These are phyloP conservation scores for Ophiostoma quercus DNA, from an alignment of 2,329 filamentous ascomycete genomes.

Conservation along the genomic window DNA sequence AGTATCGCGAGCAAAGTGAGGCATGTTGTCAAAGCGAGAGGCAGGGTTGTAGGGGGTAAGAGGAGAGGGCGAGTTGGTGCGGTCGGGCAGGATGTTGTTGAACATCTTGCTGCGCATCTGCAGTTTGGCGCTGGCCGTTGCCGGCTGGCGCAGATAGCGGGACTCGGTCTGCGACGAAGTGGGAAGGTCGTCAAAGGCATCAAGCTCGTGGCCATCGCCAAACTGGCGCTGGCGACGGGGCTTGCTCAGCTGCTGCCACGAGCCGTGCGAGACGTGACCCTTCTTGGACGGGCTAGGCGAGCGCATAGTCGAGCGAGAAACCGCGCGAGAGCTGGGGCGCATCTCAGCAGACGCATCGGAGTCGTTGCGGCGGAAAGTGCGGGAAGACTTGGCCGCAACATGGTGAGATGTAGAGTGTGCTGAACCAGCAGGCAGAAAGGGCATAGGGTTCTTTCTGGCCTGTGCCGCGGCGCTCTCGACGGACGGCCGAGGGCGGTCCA, in stretches of 20 bases:
- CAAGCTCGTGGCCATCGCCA: conserved; percentile 87
- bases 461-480: conserved; percentile 50
- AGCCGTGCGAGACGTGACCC: conserved; percentile 37
- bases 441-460: conserved; percentile 56
- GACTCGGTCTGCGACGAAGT: conserved; percentile 79
- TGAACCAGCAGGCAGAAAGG: conserved; percentile 74
- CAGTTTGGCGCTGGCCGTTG: conserved; percentile 62
- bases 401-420: conserved; percentile 68
- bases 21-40: conserved; percentile 49
- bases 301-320: conserved; percentile 54
- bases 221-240: conserved; percentile 68
- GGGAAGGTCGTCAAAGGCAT: conserved; percentile 89
- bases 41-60: conserved; percentile 42
- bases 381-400: conserved; percentile 47
- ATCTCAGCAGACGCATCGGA: conserved; percentile 64
- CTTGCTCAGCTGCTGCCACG: conserved; percentile 65
- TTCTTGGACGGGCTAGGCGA: conserved; percentile 55
- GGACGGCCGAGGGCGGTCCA: conserved; percentile 53
- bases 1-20: conserved; percentile 61
- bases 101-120: conserved; percentile 52
- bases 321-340: conserved; percentile 51
- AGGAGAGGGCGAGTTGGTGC: conserved; percentile 50
- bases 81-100: conserved; percentile 51
- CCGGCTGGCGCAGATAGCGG: conserved; percentile 74
- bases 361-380: conserved; percentile 72